A percentile compares a stretch with the other conserved stretches of the same genome.
These are phyloP conservation scores for Saprolegnia diclina DNA, from an alignment of 352 stramenopile genomes.

Conservation along the genomic window DNA sequence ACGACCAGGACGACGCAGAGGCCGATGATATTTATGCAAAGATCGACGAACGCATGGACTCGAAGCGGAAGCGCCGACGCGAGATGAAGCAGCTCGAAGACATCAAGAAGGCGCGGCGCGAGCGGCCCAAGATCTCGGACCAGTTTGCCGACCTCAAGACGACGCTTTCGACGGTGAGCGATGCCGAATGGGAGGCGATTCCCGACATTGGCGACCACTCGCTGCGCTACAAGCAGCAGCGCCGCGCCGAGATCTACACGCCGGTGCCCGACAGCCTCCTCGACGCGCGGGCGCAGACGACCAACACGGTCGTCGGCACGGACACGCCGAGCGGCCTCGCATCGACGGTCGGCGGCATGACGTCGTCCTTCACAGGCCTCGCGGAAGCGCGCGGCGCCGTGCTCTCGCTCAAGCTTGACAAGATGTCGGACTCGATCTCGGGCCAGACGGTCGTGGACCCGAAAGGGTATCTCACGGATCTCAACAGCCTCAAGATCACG, in stretches of 20 bases:
- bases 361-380: constrained; percentile 79
- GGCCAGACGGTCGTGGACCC: constrained; percentile 97
- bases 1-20: constrained; percentile 96
- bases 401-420: constrained; percentile 94
- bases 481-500: constrained; percentile 92
- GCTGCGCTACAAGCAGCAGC: constrained; percentile 88
- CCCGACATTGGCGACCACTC: constrained; percentile 96
- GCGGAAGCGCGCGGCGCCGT: constrained; percentile 90
- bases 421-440: constrained; percentile 94
- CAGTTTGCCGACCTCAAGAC: constrained; percentile 98
- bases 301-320: constrained; percentile 37
- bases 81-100: constrained; percentile 80
- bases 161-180: constrained; percentile 85
- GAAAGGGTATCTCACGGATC: constrained; percentile 96
- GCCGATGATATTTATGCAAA: constrained; percentile 94
- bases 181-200: constrained; percentile 95
- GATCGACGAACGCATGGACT: constrained; percentile 95
- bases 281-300: constrained; percentile 39
- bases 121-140: constrained; percentile 92
- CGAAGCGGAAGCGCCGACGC: constrained; percentile 79
- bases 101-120: constrained; percentile 79
- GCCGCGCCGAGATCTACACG: constrained; percentile 92
- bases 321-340: constrained; percentile 50
- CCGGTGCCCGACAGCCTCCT: constrained; percentile 93
- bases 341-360: constrained; percentile 50